phyloP scores from a whole-genome alignment of 306 rosid species.

The Betula pendula region DNA sequence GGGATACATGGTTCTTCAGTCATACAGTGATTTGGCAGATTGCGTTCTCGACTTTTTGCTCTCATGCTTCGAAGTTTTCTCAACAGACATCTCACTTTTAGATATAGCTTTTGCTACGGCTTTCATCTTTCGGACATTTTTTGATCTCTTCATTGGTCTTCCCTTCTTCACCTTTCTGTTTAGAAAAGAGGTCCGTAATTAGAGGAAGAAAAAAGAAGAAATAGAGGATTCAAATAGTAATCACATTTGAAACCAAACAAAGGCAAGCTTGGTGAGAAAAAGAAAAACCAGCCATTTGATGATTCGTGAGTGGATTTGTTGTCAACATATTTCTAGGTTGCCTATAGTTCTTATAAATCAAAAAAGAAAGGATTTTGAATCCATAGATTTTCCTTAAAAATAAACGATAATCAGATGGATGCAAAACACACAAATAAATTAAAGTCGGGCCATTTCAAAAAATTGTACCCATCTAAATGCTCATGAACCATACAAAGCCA shows the following conservation, averaged over 20 bases:
- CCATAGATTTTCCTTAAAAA: neutral
- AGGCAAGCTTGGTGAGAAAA: neutral
- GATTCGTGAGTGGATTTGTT: neutral
- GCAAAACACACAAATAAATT: neutral
- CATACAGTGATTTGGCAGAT: constrained; percentile 77
- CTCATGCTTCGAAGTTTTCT: constrained; percentile 59
- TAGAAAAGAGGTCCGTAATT: constrained; percentile 16
- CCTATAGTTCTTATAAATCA: neutral
- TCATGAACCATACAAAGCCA: neutral
- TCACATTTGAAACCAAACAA: neutral
- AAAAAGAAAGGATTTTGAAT: neutral
- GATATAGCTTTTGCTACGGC: constrained; percentile 70
- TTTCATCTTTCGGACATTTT: constrained; percentile 67
- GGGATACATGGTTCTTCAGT: constrained; percentile 32
- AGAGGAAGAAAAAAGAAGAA: constrained; percentile 16
- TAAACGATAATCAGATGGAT: neutral
- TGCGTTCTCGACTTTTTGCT: constrained; percentile 63
- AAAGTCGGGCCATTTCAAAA: neutral
- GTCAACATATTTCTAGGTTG: neutral
- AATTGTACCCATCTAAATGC: neutral
- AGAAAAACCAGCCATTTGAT: neutral
- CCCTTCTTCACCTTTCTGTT: constrained; percentile 77
- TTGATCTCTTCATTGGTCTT: constrained; percentile 81
- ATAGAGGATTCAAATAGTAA: neutral
- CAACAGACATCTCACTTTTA: constrained; percentile 48